Percentiles rank a stretch among this genome's conserved stretches.
phyloP scores from a whole-genome alignment of 352 stramenopile species.

The Phytophthora lateralis region DNA sequence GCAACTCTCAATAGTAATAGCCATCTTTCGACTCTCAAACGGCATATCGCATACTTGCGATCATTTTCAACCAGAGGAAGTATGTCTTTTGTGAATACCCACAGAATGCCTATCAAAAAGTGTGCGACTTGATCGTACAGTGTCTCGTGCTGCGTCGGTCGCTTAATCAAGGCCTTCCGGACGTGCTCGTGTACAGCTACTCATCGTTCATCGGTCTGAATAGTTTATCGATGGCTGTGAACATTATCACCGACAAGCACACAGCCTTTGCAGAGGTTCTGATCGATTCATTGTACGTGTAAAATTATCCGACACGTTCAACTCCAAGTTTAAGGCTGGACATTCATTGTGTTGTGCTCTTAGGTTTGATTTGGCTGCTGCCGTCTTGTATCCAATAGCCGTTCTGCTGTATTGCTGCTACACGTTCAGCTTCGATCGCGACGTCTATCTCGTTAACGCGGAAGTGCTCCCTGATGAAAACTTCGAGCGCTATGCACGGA shows the following conservation, averaged over 20 bases:
- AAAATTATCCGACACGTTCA: not conserved
- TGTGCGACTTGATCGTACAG: constrained; percentile 28
- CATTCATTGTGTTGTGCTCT: not conserved
- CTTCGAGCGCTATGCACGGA: constrained; percentile 37
- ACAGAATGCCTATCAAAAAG: constrained; percentile 37
- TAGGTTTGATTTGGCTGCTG: constrained; percentile 44
- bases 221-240: constrained; percentile 16
- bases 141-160: constrained; percentile 24
- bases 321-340: not conserved
- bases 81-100: too few relatives aligned
- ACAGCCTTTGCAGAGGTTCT: constrained; percentile 40
- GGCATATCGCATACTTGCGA: too few relatives aligned
- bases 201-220: constrained; percentile 31
- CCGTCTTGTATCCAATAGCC: constrained; percentile 33
- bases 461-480: constrained; percentile 27
- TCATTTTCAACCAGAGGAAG: too few relatives aligned
- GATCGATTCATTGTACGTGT: constrained; percentile 34
- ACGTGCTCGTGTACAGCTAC: constrained; percentile 22
- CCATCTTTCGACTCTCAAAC: too few relatives aligned
- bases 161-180: constrained; percentile 27
- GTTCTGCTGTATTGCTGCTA: constrained; percentile 29
- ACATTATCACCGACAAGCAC: constrained; percentile 15
- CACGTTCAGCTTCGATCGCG: constrained; percentile 38
- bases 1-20: too few relatives aligned
- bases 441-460: constrained; percentile 24